Conservation (phyloP, 177 flowering plant species). For the Vitis hybrid region DNA sequence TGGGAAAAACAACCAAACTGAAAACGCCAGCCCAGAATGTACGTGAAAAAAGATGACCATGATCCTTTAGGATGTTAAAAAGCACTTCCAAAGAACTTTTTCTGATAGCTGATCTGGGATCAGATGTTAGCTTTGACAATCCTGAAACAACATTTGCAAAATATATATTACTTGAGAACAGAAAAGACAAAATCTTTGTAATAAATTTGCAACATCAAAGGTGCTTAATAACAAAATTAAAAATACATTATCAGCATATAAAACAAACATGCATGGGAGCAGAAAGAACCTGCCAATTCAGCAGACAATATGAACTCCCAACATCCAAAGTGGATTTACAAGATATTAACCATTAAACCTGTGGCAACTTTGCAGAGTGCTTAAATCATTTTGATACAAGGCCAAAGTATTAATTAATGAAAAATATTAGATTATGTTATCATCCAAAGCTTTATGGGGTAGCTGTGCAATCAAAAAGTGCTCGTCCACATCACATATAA, state of each 20-base stretch:
- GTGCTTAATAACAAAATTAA: background rate
- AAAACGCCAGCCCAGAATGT: slow-evolving; percentile 70
- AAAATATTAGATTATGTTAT: too few relatives aligned
- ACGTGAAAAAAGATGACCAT: slow-evolving; percentile 87
- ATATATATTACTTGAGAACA: background rate
- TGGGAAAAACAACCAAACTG: slow-evolving; percentile 69
- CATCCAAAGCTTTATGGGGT: too few relatives aligned
- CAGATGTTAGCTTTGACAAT: slow-evolving; percentile 84
- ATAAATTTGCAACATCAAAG: background rate
- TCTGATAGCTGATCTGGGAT: slow-evolving; percentile 84
- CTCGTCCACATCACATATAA: background rate
- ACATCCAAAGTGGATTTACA: too few relatives aligned
- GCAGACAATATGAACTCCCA: too few relatives aligned
- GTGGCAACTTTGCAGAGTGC: too few relatives aligned
- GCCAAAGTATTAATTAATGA: too few relatives aligned
- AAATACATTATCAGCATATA: too few relatives aligned
- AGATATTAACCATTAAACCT: too few relatives aligned
- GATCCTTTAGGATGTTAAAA: slow-evolving; percentile 93
- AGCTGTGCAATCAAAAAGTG: too few relatives aligned
- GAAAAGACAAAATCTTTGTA: background rate
- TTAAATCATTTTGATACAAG: too few relatives aligned
- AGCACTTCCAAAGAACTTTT: slow-evolving; percentile 95
- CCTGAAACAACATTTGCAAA: slow-evolving; percentile 51
- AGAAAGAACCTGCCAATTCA: too few relatives aligned
- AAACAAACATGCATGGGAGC: too few relatives aligned